These are phyloP conservation scores for Eutrema heterophyllum DNA, from an alignment of 345 rosid genomes.

Conservation along the genomic window DNA sequence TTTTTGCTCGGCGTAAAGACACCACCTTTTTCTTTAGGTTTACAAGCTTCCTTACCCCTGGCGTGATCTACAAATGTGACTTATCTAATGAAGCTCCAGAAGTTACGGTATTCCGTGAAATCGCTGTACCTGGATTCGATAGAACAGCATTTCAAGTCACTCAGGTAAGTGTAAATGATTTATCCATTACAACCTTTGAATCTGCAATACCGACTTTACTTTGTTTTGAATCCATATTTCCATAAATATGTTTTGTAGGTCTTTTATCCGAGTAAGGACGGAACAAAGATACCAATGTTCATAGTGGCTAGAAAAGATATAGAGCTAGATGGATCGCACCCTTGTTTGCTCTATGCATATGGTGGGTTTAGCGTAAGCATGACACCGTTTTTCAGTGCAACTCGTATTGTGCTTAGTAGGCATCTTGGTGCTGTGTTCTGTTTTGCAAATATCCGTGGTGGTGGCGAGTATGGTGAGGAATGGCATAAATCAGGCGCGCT, in stretches of 20 bases:
- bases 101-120: slow-evolving; percentile 76
- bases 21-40: slow-evolving; percentile 53
- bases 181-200: background rate
- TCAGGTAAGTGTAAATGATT: slow-evolving; percentile 56
- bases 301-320: slow-evolving; percentile 60
- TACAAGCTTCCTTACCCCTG: slow-evolving; percentile 84
- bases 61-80: slow-evolving; percentile 74
- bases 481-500: slow-evolving; percentile 94
- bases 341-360: slow-evolving; percentile 84
- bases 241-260: slow-evolving; percentile 39
- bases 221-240: background rate
- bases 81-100: slow-evolving; percentile 47
- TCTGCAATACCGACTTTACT: background rate
- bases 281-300: slow-evolving; percentile 74
- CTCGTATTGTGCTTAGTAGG: slow-evolving; percentile 60
- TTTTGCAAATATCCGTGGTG: slow-evolving; percentile 89
- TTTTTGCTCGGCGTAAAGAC: slow-evolving; percentile 68
- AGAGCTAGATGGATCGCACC: slow-evolving; percentile 74
- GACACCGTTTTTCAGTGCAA: slow-evolving; percentile 71
- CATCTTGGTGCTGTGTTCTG: slow-evolving; percentile 79
- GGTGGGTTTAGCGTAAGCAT: slow-evolving; percentile 80
- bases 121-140: slow-evolving; percentile 67
- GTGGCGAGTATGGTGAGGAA: slow-evolving; percentile 97
- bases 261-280: slow-evolving; percentile 78
- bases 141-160: slow-evolving; percentile 60